phyloP scores from a whole-genome alignment of 2,329 filamentous ascomycete genomes.

The Phoma sp. region DNA sequence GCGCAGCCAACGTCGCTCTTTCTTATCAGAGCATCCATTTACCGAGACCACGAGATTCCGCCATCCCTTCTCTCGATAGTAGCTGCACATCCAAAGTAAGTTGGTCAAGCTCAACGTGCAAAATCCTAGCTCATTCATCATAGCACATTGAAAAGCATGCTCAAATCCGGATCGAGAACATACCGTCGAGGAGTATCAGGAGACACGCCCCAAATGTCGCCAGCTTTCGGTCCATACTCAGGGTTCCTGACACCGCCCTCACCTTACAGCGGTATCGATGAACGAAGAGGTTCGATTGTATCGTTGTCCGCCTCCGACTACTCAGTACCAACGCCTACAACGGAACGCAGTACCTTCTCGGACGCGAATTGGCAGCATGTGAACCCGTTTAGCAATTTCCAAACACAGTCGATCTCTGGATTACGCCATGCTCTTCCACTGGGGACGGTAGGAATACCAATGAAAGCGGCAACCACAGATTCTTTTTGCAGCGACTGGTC shows the following conservation, averaged over 20 bases:
- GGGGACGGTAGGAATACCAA: conserved; percentile 11
- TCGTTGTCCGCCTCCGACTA: conserved; percentile 34
- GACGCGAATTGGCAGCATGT: conserved; percentile 31
- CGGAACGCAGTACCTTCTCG: conserved; percentile 27
- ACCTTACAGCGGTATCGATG: conserved; percentile 33
- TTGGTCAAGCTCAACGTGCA: not conserved
- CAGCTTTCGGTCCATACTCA: conserved; percentile 23
- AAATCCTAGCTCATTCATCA: not conserved
- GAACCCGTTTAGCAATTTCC: conserved; percentile 22
- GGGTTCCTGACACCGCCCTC: conserved; percentile 36
- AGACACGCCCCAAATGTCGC: conserved; percentile 32
- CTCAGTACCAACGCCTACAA: conserved; percentile 40
- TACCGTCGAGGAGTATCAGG: conserved; percentile 21
- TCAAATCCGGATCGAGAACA: conserved; percentile 15
- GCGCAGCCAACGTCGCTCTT: conserved; percentile 28
- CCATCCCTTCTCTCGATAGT: not conserved
- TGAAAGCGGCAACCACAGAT: conserved; percentile 9
- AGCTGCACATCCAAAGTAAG: conserved; percentile 3
- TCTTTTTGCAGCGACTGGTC: conserved; percentile 14
- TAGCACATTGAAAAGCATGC: conserved; percentile 13
- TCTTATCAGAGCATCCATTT: conserved; percentile 19
- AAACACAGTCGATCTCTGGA: conserved; percentile 23
- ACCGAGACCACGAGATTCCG: conserved; percentile 10
- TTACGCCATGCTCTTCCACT: conserved; percentile 18
- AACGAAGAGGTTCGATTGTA: conserved; percentile 39